phyloP scores from a whole-genome alignment of 2,329 filamentous ascomycete species.

The Alternaria sp. region DNA sequence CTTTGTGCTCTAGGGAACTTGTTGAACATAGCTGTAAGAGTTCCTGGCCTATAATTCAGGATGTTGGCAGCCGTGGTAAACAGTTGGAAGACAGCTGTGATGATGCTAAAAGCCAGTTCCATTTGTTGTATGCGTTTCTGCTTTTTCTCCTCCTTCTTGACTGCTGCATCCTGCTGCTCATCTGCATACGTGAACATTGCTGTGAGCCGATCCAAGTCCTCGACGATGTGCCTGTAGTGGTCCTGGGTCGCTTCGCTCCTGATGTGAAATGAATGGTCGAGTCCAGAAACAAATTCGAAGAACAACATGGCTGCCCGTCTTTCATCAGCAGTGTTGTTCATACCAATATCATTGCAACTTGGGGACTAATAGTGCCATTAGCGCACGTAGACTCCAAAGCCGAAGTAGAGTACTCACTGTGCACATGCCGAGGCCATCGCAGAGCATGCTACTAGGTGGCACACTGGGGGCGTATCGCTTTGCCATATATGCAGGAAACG shows the following conservation, averaged over 20 bases:
- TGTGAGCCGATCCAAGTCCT: neutral
- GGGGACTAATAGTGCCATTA: neutral
- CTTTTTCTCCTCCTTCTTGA: slow-evolving; percentile 4
- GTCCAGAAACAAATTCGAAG: slow-evolving; percentile 1
- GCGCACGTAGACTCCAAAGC: neutral
- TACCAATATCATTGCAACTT: slow-evolving; percentile 1
- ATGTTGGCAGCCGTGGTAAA: neutral
- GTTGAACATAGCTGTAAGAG: neutral
- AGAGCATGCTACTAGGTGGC: neutral
- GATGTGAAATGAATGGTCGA: neutral
- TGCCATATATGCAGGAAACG: neutral
- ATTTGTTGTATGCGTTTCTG: neutral
- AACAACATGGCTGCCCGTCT: neutral
- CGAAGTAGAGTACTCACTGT: neutral
- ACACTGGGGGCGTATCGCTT: slow-evolving; percentile 1
- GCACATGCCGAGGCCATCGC: neutral
- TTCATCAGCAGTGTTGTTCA: neutral
- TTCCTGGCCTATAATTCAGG: neutral
- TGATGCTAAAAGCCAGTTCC: neutral
- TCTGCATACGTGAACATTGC: neutral
- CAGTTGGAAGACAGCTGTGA: neutral
- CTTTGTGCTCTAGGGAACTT: neutral
- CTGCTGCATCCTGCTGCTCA: neutral
- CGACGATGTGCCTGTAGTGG: neutral
- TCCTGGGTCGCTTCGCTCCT: neutral